These are phyloP conservation scores for Fusarium miscanthi DNA, from an alignment of 2,329 filamentous ascomycete genomes.

Conservation along the genomic window DNA sequence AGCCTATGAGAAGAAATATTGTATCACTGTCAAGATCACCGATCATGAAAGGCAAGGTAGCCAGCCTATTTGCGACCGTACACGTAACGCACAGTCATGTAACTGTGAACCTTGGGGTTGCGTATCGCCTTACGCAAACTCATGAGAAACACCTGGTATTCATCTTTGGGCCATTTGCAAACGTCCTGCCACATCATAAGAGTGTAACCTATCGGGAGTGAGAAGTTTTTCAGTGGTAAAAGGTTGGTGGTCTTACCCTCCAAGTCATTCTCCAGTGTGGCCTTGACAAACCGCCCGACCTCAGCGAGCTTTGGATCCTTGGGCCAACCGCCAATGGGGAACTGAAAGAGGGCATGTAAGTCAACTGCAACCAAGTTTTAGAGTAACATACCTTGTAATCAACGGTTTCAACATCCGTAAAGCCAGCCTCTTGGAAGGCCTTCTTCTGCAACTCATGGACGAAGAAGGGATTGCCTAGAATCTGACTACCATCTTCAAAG, in stretches of 20 bases:
- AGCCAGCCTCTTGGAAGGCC: not conserved
- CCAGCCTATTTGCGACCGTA: too few relatives aligned
- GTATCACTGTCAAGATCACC: too few relatives aligned
- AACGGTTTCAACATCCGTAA: not conserved
- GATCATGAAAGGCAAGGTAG: too few relatives aligned
- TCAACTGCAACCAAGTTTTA: accelerated
- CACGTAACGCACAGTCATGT: not conserved
- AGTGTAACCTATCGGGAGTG: not conserved
- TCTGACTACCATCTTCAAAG: not conserved
- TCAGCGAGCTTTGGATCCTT: not conserved
- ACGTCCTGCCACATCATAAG: slow-evolving; percentile 1
- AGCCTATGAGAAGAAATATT: too few relatives aligned
- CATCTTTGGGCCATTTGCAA: not conserved
- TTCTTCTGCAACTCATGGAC: not conserved
- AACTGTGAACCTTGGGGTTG: not conserved
- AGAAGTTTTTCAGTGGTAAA: accelerated
- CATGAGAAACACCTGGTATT: not conserved
- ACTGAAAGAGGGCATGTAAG: accelerated
- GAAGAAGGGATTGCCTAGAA: not conserved
- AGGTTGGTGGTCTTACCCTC: not conserved
- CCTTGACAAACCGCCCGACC: not conserved
- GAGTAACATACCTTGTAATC: not conserved
- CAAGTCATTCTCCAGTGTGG: not conserved
- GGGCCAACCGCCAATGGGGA: not conserved
- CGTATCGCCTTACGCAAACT: not conserved